Percentiles rank a stretch among this genome's conserved stretches.
Evolutionary conservation across 805 yeast species (phyloP).

Genomic region (Zygoascus tannicola): DNA sequence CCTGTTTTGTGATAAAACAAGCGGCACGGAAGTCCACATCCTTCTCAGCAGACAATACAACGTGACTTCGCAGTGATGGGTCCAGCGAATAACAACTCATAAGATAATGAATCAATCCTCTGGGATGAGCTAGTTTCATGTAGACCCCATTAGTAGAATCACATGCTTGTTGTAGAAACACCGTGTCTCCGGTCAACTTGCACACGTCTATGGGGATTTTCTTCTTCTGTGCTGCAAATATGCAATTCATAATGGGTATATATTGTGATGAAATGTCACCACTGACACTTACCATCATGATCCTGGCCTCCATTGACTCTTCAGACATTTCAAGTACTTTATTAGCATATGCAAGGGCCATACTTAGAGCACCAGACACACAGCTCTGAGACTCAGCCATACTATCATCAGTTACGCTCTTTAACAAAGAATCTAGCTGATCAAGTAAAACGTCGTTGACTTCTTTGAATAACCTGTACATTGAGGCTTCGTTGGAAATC

Average conservation of each 20-base stretch:
- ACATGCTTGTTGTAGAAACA: slow-evolving; percentile 89
- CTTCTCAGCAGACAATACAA: slow-evolving; percentile 73
- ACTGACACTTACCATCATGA: slow-evolving; percentile 54
- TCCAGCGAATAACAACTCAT: slow-evolving; percentile 77
- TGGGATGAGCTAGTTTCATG: slow-evolving; percentile 53
- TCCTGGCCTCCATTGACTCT: slow-evolving; percentile 49
- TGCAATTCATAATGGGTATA: slow-evolving; percentile 89
- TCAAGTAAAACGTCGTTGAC: slow-evolving; percentile 67
- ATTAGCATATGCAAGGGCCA: slow-evolving; percentile 74
- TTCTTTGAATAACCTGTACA: slow-evolving; percentile 77
- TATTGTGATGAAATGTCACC: slow-evolving; percentile 74
- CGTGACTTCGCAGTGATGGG: slow-evolving; percentile 66
- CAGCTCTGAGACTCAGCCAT: slow-evolving; percentile 24
- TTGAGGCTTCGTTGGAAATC: slow-evolving; percentile 35
- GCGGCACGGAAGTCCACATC: slow-evolving; percentile 91
- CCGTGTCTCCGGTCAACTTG: slow-evolving; percentile 61
- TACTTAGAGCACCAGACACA: slow-evolving; percentile 69
- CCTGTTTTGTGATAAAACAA: slow-evolving; percentile 81
- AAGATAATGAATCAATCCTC: slow-evolving; percentile 75
- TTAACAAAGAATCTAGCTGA: slow-evolving; percentile 43
- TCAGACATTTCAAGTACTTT: slow-evolving; percentile 46
- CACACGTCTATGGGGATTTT: slow-evolving; percentile 85
- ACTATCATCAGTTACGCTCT: slow-evolving; percentile 26
- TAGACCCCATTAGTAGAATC: slow-evolving; percentile 93
- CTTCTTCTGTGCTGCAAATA: slow-evolving; percentile 87